Evolutionary conservation across 345 rosid genomes (phyloP), one percentile per base, ranked within the genome.

Genomic region (Aquilaria yunnanensis): DNA sequence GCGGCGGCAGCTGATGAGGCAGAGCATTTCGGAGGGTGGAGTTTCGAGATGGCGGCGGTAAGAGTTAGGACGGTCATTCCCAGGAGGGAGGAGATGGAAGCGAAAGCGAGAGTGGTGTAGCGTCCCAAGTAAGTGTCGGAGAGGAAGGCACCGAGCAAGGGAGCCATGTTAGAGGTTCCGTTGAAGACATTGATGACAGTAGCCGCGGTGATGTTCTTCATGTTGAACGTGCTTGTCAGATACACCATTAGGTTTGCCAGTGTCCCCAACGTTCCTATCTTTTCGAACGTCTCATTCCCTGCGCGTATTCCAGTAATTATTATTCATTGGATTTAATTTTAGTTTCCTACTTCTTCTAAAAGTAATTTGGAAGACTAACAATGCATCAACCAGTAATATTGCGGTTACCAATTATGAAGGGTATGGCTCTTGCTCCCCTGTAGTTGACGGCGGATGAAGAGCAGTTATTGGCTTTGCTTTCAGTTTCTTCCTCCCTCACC

Each of bases 261-360:
- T 8, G 83, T 60, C 0, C 83, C 83, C 1, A 75, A 10, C 0
- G 80, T 72, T 0, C 83, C 83, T 12, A 75, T 60, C 73, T 79
- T 79, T 69, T 79, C 83, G 54, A 75, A 79, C 0, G 77, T 70
- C 64, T 79, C 79, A 67, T 77, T 77, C 60, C 80, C 80, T 77
- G 62, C 65, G 65, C 13, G 14, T 11, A 41, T 54, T 23, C 23
- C 6, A 5, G 23, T 56, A 56, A 23, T 9, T 30, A 54, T 14
- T 54, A 23, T 23, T 23, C 23, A 23, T 23, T 23, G 23, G 23
- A 23, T 23, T 23, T 23, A 23, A 23, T 23, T 23, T 23, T 23
- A 23, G 23, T 23, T 23, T 23, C 0, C 0, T 23, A 23, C 23
- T 1, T 23, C 23, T 3, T 12, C 23, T 11, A 12, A 4, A 16